A percentile compares a stretch with the other conserved stretches of the same genome.
Evolutionary conservation across 1,284 basidiomycete species (phyloP).

Genomic region (Caloboletus inedulis): DNA sequence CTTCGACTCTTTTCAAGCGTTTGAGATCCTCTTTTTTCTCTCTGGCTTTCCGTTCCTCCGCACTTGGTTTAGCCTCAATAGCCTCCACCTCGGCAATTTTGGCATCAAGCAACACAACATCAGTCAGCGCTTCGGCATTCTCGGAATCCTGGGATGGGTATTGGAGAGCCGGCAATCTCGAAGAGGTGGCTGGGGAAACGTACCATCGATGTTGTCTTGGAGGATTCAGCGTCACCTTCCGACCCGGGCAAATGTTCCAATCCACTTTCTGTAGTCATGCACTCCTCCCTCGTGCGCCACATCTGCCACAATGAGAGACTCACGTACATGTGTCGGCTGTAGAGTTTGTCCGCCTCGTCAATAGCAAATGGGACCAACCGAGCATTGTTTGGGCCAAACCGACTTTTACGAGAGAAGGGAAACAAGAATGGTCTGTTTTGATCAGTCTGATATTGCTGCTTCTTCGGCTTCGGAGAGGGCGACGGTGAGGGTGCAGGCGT

Average conservation of each 20-base stretch:
- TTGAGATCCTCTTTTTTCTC: slow-evolving; percentile 77
- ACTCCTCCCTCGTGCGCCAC: slow-evolving; percentile 94
- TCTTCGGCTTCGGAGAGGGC: slow-evolving; percentile 89
- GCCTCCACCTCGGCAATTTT: slow-evolving; percentile 64
- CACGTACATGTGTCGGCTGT: slow-evolving; percentile 88
- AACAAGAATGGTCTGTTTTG: slow-evolving; percentile 93
- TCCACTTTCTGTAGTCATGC: slow-evolving; percentile 91
- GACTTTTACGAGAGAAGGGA: slow-evolving; percentile 73
- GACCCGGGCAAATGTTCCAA: slow-evolving; percentile 73
- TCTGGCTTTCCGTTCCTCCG: slow-evolving; percentile 61
- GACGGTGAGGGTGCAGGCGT: slow-evolving; percentile 91
- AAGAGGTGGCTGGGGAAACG: slow-evolving; percentile 17
- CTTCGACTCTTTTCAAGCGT: slow-evolving; percentile 82
- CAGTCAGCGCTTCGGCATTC: slow-evolving; percentile 57
- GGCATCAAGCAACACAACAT: slow-evolving; percentile 66
- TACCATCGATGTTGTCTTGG: slow-evolving; percentile 42
- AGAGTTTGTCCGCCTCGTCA: slow-evolving; percentile 91
- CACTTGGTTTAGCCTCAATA: slow-evolving; percentile 47
- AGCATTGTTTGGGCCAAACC: slow-evolving; percentile 41
- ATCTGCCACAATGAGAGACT: slow-evolving; percentile 89
- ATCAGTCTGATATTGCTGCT: slow-evolving; percentile 98
- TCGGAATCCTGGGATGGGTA: slow-evolving; percentile 50
- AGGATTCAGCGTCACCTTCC: slow-evolving; percentile 51
- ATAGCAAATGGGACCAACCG: slow-evolving; percentile 90
- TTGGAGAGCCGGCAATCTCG: slow-evolving; percentile 1